phyloP scores from a whole-genome alignment of 257 asterid species.

The Scutellaria baicalensis region DNA sequence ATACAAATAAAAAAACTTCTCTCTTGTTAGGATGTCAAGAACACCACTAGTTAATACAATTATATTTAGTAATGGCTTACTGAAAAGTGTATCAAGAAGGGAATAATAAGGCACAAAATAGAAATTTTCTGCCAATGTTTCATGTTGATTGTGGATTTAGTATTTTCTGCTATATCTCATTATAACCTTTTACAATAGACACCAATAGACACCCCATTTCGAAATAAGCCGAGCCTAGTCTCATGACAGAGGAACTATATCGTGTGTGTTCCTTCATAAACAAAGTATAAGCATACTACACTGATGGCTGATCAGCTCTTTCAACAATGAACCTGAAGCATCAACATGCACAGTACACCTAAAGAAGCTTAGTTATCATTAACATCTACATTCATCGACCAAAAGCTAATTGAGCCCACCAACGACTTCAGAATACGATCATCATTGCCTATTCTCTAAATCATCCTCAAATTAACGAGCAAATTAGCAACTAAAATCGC shows the following conservation, averaged over 20 bases:
- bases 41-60: background rate
- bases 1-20: background rate
- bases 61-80: background rate
- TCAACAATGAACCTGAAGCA: background rate
- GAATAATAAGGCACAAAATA: background rate
- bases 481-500: background rate
- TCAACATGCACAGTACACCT: background rate
- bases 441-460: background rate
- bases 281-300: no score
- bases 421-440: background rate
- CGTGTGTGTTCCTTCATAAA: no score
- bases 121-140: background rate
- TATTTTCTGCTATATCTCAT: background rate
- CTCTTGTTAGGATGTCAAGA: background rate
- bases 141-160: background rate
- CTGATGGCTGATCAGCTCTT: background rate
- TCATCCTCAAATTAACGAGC: background rate
- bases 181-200: background rate
- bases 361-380: background rate
- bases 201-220: background rate
- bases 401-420: background rate
- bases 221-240: background rate
- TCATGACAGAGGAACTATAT: background rate
- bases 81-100: background rate
- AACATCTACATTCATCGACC: background rate